A percentile compares a stretch with the other conserved stretches of the same genome.
Evolutionary conservation across 306 rosid genomes (phyloP).

Genomic region (Medicago lupulina): DNA sequence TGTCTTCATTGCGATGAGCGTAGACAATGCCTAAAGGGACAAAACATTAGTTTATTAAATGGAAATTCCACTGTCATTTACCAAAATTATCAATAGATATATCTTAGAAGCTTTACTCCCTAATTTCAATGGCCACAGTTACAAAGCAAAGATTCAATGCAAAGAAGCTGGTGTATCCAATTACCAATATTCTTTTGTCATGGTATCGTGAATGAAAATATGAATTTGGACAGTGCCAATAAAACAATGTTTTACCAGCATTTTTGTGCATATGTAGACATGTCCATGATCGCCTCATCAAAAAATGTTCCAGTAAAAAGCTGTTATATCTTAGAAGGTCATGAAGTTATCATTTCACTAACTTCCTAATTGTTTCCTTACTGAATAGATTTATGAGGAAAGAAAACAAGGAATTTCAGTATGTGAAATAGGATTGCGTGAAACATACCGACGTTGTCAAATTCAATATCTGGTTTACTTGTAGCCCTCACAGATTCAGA

Average conservation of each 20-base stretch:
- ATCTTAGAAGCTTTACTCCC: constrained; percentile 13
- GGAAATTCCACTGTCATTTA: constrained; percentile 11
- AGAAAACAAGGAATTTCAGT: constrained; percentile 22
- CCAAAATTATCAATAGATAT: not conserved
- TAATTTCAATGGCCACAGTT: constrained; percentile 34
- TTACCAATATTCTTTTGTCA: constrained; percentile 15
- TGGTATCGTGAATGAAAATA: constrained; percentile 4
- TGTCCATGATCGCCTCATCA: not conserved
- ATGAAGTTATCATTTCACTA: constrained; percentile 29
- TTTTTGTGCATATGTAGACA: constrained; percentile 22
- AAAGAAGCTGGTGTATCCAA: constrained; percentile 28
- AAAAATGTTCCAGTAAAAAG: constrained; percentile 10
- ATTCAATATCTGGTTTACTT: constrained; percentile 60
- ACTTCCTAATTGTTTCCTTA: not conserved
- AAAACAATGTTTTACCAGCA: constrained; percentile 4
- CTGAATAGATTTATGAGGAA: constrained; percentile 19
- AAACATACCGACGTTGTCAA: constrained; percentile 74
- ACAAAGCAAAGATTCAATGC: not conserved
- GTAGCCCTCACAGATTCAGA: constrained; percentile 41
- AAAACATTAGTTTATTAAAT: constrained; percentile 6
- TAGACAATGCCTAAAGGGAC: constrained; percentile 68
- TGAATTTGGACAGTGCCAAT: constrained; percentile 1
- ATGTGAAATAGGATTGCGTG: constrained; percentile 18
- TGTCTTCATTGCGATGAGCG: constrained; percentile 85
- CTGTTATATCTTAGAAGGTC: constrained; percentile 9